Percentiles rank a stretch among this genome's conserved stretches.
Evolutionary conservation across 2,329 filamentous ascomycete genomes (phyloP).

Genomic region (Fusarium sp.): DNA sequence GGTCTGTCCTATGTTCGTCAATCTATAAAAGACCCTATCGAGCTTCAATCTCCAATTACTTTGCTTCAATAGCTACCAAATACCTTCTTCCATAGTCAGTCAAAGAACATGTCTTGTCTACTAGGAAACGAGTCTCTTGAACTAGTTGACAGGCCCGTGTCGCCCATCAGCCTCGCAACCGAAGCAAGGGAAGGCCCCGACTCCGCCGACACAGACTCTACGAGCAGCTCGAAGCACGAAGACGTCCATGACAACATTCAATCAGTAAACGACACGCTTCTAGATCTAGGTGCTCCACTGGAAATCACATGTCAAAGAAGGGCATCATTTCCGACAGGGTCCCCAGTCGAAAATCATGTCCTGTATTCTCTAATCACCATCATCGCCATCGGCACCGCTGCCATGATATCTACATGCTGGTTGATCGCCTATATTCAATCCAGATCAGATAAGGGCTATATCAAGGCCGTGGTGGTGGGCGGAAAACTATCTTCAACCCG

Average conservation of each 20-base stretch:
- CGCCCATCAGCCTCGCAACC: background rate
- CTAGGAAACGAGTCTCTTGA: background rate
- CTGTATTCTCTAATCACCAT: constrained; percentile 26
- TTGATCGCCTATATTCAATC: constrained; percentile 21
- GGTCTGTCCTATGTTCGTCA: background rate
- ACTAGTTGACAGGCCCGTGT: background rate
- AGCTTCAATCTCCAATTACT: background rate
- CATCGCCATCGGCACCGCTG: background rate
- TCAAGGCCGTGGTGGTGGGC: constrained; percentile 19
- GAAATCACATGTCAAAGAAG: background rate
- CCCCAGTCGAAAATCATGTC: constrained; percentile 28
- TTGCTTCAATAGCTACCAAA: background rate
- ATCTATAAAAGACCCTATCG: constrained; percentile 2
- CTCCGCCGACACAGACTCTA: background rate
- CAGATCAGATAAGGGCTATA: constrained; percentile 5
- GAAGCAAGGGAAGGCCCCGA: background rate
- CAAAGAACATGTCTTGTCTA: background rate
- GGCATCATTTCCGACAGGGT: background rate
- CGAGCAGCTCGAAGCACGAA: background rate
- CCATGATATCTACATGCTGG: constrained; percentile 9
- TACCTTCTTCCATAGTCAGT: background rate
- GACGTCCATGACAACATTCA: background rate
- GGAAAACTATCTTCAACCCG: constrained; percentile 18
- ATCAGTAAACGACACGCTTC: background rate
- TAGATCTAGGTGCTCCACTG: background rate